These are phyloP conservation scores for Colletotrichum caudatum DNA, from an alignment of 2,329 filamentous ascomycete species.

Conservation along the genomic window DNA sequence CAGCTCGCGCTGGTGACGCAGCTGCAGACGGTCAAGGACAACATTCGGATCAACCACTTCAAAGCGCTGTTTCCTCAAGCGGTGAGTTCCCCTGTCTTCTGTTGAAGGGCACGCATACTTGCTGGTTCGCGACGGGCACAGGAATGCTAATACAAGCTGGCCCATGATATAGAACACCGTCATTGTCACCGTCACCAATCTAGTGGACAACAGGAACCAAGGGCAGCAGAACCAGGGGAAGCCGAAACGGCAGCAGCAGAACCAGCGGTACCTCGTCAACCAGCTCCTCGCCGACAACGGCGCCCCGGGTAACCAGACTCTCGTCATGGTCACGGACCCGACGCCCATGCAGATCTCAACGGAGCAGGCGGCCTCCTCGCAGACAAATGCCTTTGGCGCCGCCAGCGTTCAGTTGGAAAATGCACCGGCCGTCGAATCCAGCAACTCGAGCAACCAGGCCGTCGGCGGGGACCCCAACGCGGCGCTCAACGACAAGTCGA, in stretches of 20 bases:
- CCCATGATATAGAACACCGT: constrained; percentile 50
- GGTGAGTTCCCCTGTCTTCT: constrained; percentile 45
- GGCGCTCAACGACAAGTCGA: constrained; percentile 17
- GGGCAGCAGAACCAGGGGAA: constrained; percentile 45
- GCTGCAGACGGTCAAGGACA: constrained; percentile 56
- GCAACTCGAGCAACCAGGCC: constrained; percentile 41
- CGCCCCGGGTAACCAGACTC: constrained; percentile 48
- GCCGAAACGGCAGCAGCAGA: constrained; percentile 44
- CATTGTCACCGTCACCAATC: constrained; percentile 53
- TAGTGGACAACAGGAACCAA: constrained; percentile 52
- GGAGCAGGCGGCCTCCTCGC: constrained; percentile 43
- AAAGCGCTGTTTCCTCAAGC: constrained; percentile 52
- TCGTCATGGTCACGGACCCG: constrained; percentile 55
- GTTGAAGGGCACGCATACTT: background rate
- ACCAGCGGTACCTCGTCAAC: constrained; percentile 55
- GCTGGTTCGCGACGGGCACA: background rate
- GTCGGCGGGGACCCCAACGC: constrained; percentile 42
- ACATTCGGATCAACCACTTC: constrained; percentile 57
- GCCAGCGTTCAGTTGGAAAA: constrained; percentile 18
- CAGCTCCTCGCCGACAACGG: constrained; percentile 55
- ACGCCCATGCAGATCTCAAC: constrained; percentile 51
- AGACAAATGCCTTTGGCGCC: constrained; percentile 44
- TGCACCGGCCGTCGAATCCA: constrained; percentile 4
- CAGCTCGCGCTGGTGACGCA: constrained; percentile 53
- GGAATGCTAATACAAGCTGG: background rate